phyloP scores from a whole-genome alignment of 495 filamentous ascomycete species.

The Halenospora varia region DNA sequence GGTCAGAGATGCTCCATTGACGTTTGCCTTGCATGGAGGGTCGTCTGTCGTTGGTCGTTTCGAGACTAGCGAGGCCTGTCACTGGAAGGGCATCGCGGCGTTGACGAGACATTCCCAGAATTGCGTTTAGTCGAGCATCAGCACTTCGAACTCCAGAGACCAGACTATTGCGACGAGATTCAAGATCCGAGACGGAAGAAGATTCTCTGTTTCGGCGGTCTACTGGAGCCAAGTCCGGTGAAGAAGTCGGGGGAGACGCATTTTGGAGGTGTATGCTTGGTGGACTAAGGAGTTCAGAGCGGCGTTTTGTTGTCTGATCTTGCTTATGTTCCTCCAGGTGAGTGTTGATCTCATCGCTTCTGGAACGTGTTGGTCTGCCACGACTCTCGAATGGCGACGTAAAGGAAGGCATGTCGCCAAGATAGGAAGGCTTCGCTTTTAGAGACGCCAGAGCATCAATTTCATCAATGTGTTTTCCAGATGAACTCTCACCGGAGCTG shows the following conservation, averaged over 20 bases:
- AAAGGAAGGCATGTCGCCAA: conserved; percentile 47
- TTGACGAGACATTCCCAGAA: conserved; percentile 32
- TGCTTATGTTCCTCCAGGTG: not conserved
- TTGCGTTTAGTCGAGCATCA: conserved; percentile 31
- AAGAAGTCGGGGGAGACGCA: conserved; percentile 39
- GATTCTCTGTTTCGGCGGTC: conserved; percentile 16
- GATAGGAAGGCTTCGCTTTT: conserved; percentile 36
- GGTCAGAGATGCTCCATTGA: conserved; percentile 72
- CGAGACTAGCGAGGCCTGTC: conserved; percentile 23
- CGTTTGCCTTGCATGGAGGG: conserved; percentile 29
- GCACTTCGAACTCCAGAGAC: conserved; percentile 21
- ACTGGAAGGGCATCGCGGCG: conserved; percentile 37
- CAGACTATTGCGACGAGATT: conserved; percentile 23
- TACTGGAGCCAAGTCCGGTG: conserved; percentile 17
- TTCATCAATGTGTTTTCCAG: conserved; percentile 29
- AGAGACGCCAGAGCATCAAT: conserved; percentile 31
- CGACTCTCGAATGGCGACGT: conserved; percentile 40
- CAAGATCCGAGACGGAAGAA: conserved; percentile 24
- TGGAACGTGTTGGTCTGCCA: conserved; percentile 22
- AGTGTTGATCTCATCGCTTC: conserved; percentile 2
- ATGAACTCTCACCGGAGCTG: conserved; percentile 19
- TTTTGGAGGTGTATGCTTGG: conserved; percentile 58
- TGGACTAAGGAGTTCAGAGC: too few species aligned
- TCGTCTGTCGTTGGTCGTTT: conserved; percentile 17
- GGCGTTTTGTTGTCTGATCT: not conserved